phyloP scores from a whole-genome alignment of 2,329 filamentous ascomycete species.

The Acephala macrosclerotiorum region DNA sequence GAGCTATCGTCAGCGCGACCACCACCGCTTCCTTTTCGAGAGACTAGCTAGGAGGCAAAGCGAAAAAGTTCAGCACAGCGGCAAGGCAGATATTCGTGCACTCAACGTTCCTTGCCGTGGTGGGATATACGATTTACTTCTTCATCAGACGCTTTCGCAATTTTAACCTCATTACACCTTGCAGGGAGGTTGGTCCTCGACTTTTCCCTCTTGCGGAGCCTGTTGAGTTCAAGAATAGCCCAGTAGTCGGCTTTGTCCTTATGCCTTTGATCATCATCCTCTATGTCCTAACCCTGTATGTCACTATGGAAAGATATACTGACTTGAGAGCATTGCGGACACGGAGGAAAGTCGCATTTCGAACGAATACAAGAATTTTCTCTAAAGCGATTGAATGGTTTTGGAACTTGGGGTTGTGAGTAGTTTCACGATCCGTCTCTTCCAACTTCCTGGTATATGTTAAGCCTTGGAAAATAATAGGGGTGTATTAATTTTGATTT shows the following conservation, averaged over 20 bases:
- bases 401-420: not conserved
- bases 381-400: not conserved
- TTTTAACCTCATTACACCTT: not conserved
- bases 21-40: not conserved
- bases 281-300: not conserved
- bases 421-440: not conserved
- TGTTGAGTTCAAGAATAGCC: not conserved
- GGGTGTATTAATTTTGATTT: not conserved
- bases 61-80: constrained; percentile 4
- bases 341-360: not conserved
- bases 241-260: not conserved
- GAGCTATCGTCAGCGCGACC: not conserved
- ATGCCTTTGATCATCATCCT: not conserved
- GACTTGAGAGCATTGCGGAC: not conserved
- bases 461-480: not conserved
- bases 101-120: not conserved
- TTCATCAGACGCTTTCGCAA: not conserved
- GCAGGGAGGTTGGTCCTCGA: not conserved
- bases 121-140: constrained; percentile 4
- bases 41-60: not conserved
- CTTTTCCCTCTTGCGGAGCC: not conserved
- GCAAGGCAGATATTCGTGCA: constrained; percentile 1
- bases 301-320: not conserved
- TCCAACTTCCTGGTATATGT: not conserved
- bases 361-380: not conserved